Evolutionary conservation across 176 grass and related monocot genomes (phyloP), one percentile per base, ranked within the genome.

Genomic region (Oryza rufipogon): DNA sequence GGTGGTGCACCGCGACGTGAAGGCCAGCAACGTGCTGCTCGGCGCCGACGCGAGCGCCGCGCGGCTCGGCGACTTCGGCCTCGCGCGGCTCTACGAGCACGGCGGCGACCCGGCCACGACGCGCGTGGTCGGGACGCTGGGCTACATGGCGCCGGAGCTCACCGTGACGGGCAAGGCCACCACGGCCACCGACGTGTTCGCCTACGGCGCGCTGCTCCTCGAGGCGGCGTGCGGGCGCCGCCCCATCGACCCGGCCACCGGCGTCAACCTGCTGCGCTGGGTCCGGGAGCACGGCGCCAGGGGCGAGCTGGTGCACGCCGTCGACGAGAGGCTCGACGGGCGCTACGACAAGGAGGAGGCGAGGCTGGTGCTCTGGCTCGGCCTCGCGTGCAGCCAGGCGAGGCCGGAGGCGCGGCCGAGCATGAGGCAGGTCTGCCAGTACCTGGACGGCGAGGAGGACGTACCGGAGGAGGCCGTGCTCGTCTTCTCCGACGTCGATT

Each of bases 71-170:
- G 89, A 89, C 66, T 91, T 94, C 67, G 89, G 92, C 44, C 86
- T 94, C 9, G 92, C 90, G 25, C 80, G 87, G 11, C 83, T 93
- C 20, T 66, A 86, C 49, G 84, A 84, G 45, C 91, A 89, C 68
- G 81, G 85, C 32, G 63, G 28, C 1, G 73, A 75, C 42, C 85
- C 70, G 1, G 28, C 58, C 16, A 74, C 84, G 19, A 87, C 85
- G 44, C 33, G 66, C 33, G 16, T 83, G 66, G 78, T 88, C 26
- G 83, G 89, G 66, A 91, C 79, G 51, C 66, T 89, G n/a, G 92
- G 89, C 0, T 94, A 89, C 85, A 80, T 95, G n/a, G 80, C 88
- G 20, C 90, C 88, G 23, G 86, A 95, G 83, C 77, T 95, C 74
- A 78, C 48, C 34, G 78, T 73, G 71, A 90, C 87, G 0, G 86